Evolutionary conservation across 306 rosid genomes (phyloP).

Genomic region (Benincasa hispida): DNA sequence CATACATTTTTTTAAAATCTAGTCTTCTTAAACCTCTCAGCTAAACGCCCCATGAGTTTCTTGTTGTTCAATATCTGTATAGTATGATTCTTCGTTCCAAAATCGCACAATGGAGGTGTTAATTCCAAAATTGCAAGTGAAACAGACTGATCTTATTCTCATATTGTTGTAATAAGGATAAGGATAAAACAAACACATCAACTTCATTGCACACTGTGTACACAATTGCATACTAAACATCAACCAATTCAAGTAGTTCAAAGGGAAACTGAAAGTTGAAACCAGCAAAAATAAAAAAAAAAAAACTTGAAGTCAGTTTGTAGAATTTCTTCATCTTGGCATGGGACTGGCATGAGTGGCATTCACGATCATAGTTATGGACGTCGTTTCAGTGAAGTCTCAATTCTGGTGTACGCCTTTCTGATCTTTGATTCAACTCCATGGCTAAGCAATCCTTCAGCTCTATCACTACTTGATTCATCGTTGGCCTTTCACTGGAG

Average conservation of each 20-base stretch:
- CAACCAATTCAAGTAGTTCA: not conserved
- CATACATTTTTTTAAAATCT: no score
- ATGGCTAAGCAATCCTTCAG: constrained; percentile 13
- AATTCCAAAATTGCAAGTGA: not conserved
- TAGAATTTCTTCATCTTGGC: not conserved
- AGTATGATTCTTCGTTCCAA: no score
- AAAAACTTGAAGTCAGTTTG: not conserved
- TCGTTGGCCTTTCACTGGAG: constrained; percentile 10
- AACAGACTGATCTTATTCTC: not conserved
- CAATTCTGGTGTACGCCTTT: not conserved
- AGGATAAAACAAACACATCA: not conserved
- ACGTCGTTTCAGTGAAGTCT: not conserved
- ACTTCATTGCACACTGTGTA: not conserved
- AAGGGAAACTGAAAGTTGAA: not conserved
- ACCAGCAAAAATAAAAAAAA: not conserved
- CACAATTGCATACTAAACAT: not conserved
- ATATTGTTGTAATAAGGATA: not conserved
- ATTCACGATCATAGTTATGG: not conserved
- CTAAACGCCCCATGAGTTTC: no score
- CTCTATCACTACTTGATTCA: constrained; percentile 13
- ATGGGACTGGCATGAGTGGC: not conserved
- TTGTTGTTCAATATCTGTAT: no score
- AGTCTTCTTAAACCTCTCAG: no score
- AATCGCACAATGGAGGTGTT: no score
- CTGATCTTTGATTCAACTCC: not conserved